A percentile compares a stretch with the other conserved stretches of the same genome.
Conservation (phyloP, 352 stramenopile genomes). For the Pythium biforme region DNA sequence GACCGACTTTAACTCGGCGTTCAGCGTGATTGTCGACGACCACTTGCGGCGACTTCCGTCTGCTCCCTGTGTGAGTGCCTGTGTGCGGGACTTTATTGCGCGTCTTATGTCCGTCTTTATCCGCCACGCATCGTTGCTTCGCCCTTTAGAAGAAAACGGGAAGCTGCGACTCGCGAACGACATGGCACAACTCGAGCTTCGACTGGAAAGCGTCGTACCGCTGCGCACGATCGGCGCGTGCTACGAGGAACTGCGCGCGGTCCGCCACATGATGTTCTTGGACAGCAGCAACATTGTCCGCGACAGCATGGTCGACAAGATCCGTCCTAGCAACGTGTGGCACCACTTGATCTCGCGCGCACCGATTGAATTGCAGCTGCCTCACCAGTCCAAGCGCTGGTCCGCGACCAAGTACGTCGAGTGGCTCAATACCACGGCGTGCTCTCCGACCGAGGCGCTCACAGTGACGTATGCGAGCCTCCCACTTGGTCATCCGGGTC, state of each 20-base stretch:
- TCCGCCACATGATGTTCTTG: slow-evolving; percentile 84
- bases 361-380: slow-evolving; percentile 67
- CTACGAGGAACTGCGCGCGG: slow-evolving; percentile 79
- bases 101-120: slow-evolving; percentile 79
- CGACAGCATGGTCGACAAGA: slow-evolving; percentile 75
- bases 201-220: slow-evolving; percentile 56
- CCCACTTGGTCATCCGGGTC: slow-evolving; percentile 61
- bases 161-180: slow-evolving; percentile 82
- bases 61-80: slow-evolving; percentile 46
- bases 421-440: slow-evolving; percentile 64
- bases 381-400: slow-evolving; percentile 75
- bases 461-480: slow-evolving; percentile 32
- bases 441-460: slow-evolving; percentile 15
- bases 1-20: slow-evolving; percentile 65
- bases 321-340: slow-evolving; percentile 85
- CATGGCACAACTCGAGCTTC: slow-evolving; percentile 81
- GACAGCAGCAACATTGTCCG: slow-evolving; percentile 59
- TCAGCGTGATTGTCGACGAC: slow-evolving; percentile 68
- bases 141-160: slow-evolving; percentile 68
- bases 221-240: slow-evolving; percentile 51
- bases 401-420: slow-evolving; percentile 74
- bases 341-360: slow-evolving; percentile 76
- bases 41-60: slow-evolving; percentile 67
- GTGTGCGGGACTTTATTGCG: slow-evolving; percentile 64
- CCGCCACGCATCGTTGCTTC: slow-evolving; percentile 67